Conservation (phyloP, 805 yeast genomes). For the Starmerella kuoi region DNA sequence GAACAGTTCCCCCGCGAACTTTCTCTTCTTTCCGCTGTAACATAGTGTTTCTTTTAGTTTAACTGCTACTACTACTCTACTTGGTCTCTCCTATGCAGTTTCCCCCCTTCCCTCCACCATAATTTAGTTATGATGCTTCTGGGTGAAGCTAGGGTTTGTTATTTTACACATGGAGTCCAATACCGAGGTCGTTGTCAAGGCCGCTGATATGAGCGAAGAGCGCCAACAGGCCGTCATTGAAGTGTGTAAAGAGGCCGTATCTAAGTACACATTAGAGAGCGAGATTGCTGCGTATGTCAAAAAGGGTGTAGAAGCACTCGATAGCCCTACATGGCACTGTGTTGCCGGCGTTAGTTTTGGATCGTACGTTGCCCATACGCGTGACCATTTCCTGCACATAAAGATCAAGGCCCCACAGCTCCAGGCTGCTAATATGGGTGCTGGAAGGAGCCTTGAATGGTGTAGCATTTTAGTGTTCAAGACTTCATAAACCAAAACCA, state of each 20-base stretch:
- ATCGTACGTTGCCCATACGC: conserved; percentile 49
- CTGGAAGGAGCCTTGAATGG: conserved; percentile 28
- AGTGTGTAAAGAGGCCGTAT: conserved; percentile 34
- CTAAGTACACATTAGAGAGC: conserved; percentile 36
- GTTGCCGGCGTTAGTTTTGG: conserved; percentile 52
- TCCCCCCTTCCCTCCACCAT: neutral
- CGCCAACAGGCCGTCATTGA: conserved; percentile 15
- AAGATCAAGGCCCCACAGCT: conserved; percentile 29
- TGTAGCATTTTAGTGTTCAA: conserved; percentile 38
- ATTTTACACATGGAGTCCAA: neutral
- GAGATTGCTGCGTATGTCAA: conserved; percentile 48
- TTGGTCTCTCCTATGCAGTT: too few relatives aligned
- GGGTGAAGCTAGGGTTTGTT: too few relatives aligned
- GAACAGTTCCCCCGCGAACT: too few relatives aligned
- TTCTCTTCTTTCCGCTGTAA: too few relatives aligned
- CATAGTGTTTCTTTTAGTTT: too few relatives aligned
- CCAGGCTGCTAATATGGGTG: conserved; percentile 31
- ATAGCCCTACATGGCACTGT: conserved; percentile 53
- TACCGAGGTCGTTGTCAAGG: conserved; percentile 15
- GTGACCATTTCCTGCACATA: conserved; percentile 42
- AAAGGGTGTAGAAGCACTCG: conserved; percentile 43
- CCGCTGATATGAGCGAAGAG: conserved; percentile 23
- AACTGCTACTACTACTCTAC: too few relatives aligned
- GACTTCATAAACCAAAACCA: conserved; percentile 30
- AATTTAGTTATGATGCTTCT: too few relatives aligned